These are phyloP conservation scores for Scorias spongiosa DNA, from an alignment of 2,329 filamentous ascomycete genomes.

Conservation along the genomic window DNA sequence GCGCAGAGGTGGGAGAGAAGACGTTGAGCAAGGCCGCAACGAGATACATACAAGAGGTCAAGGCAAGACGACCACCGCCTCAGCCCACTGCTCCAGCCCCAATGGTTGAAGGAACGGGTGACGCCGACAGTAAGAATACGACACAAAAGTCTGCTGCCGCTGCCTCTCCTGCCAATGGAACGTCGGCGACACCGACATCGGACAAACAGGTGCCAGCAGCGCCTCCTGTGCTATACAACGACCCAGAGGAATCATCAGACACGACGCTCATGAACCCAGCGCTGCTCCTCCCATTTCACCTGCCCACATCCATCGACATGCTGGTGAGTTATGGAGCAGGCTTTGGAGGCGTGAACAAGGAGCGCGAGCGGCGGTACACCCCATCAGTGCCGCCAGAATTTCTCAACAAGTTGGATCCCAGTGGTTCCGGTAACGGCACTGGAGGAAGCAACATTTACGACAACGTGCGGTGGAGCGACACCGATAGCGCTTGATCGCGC, in stretches of 20 bases:
- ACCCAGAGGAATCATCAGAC: constrained; percentile 50
- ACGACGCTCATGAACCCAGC: constrained; percentile 75
- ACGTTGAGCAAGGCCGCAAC: constrained; percentile 73
- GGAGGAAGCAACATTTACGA: constrained; percentile 17
- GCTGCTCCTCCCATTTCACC: constrained; percentile 83
- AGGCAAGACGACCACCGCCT: constrained; percentile 35
- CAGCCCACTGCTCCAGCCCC: constrained; percentile 1
- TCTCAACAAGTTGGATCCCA: constrained; percentile 64
- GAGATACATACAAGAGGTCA: constrained; percentile 69
- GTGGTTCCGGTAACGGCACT: constrained; percentile 19
- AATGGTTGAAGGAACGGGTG: constrained; percentile 3
- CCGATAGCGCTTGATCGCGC: constrained; percentile 7
- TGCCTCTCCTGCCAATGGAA: constrained; percentile 1
- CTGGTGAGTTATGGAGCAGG: constrained; percentile 87
- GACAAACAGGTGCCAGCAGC: constrained; percentile 7
- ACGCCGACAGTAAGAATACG: background rate
- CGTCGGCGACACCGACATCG: background rate
- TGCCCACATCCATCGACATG: constrained; percentile 96
- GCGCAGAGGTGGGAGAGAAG: constrained; percentile 90
- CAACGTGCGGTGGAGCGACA: constrained; percentile 15
- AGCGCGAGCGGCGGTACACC: constrained; percentile 87
- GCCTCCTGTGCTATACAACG: constrained; percentile 20
- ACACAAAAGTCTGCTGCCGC: constrained; percentile 4
- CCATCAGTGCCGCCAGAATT: constrained; percentile 92
- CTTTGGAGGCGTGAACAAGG: constrained; percentile 81